Conservation (phyloP, 2,329 filamentous ascomycete genomes). For the Sporothrix sp. region DNA sequence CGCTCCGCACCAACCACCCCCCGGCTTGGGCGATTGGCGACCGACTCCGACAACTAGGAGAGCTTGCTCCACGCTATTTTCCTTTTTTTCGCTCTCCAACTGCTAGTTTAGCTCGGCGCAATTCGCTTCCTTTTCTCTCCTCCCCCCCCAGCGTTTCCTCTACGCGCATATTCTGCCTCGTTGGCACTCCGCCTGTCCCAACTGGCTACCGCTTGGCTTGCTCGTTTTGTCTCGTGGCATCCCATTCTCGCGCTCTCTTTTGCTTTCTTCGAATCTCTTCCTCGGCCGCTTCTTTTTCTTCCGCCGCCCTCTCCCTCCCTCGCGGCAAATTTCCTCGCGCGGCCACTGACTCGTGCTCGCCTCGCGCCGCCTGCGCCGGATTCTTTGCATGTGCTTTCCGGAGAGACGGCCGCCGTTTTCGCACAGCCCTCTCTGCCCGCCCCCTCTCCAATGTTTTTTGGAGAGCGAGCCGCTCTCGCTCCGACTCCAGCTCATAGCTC, state of each 20-base stretch:
- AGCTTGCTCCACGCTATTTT: conserved; percentile 8
- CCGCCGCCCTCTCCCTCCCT: neutral
- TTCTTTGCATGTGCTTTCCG: too few species aligned
- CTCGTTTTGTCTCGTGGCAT: too few species aligned
- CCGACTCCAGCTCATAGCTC: neutral
- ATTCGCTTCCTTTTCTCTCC: neutral
- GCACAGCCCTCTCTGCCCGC: neutral
- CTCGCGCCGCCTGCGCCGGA: too few species aligned
- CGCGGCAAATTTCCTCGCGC: neutral
- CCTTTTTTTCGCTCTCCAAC: conserved; percentile 1
- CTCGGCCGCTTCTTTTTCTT: neutral
- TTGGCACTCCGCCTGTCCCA: neutral
- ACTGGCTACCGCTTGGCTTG: neutral
- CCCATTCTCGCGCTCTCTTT: neutral
- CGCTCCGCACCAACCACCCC: neutral
- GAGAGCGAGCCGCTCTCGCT: conserved; percentile 3
- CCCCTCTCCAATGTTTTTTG: neutral
- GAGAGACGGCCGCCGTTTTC: neutral
- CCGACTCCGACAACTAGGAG: neutral
- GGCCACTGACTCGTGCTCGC: neutral
- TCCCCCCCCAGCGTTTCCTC: neutral
- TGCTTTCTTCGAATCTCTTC: neutral
- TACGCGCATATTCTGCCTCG: neutral
- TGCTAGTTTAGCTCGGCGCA: conserved; percentile 2
- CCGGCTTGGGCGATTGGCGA: conserved; percentile 10